These are phyloP conservation scores for Lactarius vividus DNA, from an alignment of 768 basidiomycete species.

Conservation along the genomic window DNA sequence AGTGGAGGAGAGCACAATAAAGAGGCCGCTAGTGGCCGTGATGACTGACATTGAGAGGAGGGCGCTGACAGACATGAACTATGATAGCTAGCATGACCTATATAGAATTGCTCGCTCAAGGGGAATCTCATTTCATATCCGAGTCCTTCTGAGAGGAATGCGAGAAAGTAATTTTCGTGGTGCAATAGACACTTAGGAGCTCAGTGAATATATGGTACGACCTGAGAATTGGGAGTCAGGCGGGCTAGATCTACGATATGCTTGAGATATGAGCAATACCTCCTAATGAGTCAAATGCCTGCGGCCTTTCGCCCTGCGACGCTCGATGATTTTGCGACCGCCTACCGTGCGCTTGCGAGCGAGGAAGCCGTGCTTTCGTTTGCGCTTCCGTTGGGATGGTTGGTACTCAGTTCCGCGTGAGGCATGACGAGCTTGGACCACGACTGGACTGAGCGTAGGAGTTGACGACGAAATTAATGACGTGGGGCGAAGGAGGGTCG, in stretches of 20 bases:
- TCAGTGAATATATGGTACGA: background rate
- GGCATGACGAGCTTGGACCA: constrained; percentile 58
- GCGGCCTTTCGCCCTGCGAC: constrained; percentile 73
- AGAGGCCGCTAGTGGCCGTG: constrained; percentile 6
- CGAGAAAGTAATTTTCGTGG: background rate
- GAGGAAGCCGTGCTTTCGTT: constrained; percentile 91
- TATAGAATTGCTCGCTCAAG: background rate
- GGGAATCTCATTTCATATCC: constrained; percentile 6
- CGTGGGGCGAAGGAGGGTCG: constrained; percentile 14
- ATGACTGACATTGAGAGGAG: constrained; percentile 17
- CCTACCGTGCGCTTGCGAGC: constrained; percentile 63
- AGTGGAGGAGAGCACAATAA: constrained; percentile 20
- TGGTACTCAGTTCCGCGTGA: constrained; percentile 90
- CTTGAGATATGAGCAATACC: background rate
- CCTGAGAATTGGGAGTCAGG: background rate
- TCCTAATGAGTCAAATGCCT: constrained; percentile 73
- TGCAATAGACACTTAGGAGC: background rate
- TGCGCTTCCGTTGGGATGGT: constrained; percentile 91
- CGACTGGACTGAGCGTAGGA: background rate
- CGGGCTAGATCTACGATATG: background rate
- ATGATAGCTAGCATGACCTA: constrained; percentile 2
- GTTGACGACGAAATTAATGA: background rate
- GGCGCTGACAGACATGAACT: constrained; percentile 26
- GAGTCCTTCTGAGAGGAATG: background rate
- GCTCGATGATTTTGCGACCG: constrained; percentile 69